Evolutionary conservation across 2,329 filamentous ascomycete species (phyloP).

Genomic region (Aaosphaeria pasadenensis): DNA sequence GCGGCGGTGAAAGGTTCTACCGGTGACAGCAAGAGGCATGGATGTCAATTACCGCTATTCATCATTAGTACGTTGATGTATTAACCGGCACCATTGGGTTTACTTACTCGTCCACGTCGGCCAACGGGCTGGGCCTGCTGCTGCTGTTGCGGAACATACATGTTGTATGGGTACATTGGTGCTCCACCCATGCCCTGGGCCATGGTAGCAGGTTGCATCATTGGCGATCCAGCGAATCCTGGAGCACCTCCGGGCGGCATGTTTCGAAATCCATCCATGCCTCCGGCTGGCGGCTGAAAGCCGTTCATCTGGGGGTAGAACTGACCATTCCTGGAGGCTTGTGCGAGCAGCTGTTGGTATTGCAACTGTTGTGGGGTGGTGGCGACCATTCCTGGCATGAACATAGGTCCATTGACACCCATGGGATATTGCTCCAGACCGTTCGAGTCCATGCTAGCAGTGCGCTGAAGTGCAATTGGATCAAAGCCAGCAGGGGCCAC

Average conservation of each 20-base stretch:
- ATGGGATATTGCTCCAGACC: conserved; percentile 45
- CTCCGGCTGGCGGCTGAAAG: conserved; percentile 38
- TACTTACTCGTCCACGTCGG: conserved; percentile 53
- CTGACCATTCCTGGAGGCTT: conserved; percentile 41
- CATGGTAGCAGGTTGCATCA: conserved; percentile 49
- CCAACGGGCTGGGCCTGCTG: conserved; percentile 44
- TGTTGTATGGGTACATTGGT: conserved; percentile 50
- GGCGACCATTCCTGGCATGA: conserved; percentile 40
- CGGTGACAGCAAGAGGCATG: background rate
- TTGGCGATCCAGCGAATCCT: conserved; percentile 40
- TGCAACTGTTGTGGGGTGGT: conserved; percentile 47
- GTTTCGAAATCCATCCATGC: conserved; percentile 44
- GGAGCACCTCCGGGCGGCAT: conserved; percentile 40
- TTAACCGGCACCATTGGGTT: conserved; percentile 13
- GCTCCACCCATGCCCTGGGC: conserved; percentile 31
- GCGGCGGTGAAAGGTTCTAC: conserved; percentile 24
- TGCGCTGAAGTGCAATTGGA: conserved; percentile 43
- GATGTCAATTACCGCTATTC: conserved; percentile 26
- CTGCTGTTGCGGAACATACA: conserved; percentile 47
- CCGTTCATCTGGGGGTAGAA: conserved; percentile 47
- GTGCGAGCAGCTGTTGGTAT: conserved; percentile 57
- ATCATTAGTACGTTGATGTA: conserved; percentile 16
- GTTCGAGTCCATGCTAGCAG: conserved; percentile 49
- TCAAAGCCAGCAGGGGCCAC: conserved; percentile 39
- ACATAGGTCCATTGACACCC: conserved; percentile 30